Evolutionary conservation across 2,329 filamentous ascomycete genomes (phyloP).

Genomic region (Lasiodiplodia hormozganensis): DNA sequence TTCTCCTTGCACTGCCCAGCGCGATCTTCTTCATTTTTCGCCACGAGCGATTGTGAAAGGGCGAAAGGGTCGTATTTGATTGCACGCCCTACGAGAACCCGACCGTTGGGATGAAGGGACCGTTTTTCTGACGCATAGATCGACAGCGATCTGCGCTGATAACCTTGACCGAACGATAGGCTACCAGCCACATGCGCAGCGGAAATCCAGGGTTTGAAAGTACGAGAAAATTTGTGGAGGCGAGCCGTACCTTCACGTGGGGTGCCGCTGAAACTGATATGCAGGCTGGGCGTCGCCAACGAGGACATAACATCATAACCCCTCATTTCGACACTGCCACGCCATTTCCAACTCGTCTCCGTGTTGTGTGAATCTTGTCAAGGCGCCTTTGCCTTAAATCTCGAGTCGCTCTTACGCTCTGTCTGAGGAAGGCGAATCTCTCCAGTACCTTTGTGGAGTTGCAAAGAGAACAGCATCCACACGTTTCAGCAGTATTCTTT

Average conservation of each 20-base stretch:
- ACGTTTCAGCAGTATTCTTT: too few relatives aligned
- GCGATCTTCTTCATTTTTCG: background rate
- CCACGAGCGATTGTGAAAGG: slow-evolving; percentile 3
- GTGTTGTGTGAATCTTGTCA: background rate
- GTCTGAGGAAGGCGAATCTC: too few relatives aligned
- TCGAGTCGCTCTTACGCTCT: too few relatives aligned
- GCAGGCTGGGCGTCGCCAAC: background rate
- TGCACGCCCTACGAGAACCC: slow-evolving; percentile 13
- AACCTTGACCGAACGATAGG: background rate
- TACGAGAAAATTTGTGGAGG: background rate
- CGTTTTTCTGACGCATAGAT: slow-evolving; percentile 3
- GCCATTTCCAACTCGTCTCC: background rate
- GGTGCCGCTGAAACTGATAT: background rate
- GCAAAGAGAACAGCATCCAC: too few relatives aligned
- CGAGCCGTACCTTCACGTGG: background rate
- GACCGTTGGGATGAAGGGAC: background rate
- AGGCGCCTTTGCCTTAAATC: too few relatives aligned
- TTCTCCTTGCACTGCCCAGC: background rate
- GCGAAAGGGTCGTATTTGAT: background rate
- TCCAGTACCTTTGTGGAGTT: too few relatives aligned
- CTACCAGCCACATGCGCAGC: background rate
- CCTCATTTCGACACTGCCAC: background rate
- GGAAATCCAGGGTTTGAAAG: background rate
- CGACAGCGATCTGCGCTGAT: slow-evolving; percentile 23
- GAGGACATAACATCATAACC: background rate